Conservation (phyloP, 2,329 filamentous ascomycete species). For the Epichloe coenophiala region DNA sequence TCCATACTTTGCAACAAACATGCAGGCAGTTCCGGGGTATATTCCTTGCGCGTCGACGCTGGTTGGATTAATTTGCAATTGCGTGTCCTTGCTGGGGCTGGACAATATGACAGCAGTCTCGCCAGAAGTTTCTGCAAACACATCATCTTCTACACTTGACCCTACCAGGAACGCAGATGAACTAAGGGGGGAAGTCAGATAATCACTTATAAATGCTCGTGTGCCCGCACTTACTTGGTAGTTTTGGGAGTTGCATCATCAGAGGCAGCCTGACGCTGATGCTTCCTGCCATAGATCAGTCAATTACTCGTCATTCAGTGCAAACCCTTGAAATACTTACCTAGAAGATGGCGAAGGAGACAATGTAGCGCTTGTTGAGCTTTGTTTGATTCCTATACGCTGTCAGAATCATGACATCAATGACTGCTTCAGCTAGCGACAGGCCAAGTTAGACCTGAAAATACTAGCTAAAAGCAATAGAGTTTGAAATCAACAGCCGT, state of each 20-base stretch:
- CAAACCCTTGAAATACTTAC: background rate
- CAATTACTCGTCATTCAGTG: background rate
- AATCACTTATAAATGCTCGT: background rate
- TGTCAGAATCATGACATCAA: background rate
- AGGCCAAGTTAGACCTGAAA: too few species aligned
- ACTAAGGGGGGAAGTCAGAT: background rate
- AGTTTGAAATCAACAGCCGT: background rate
- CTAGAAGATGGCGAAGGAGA: constrained; percentile 1
- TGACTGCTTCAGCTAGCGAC: background rate
- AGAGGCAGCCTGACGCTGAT: constrained; percentile 4
- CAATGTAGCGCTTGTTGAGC: background rate
- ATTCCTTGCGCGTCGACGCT: constrained; percentile 35
- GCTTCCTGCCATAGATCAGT: constrained; percentile 1
- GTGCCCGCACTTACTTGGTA: constrained; percentile 2
- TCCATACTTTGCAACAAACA: constrained; percentile 54
- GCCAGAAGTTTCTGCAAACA: constrained; percentile 6
- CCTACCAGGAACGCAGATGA: constrained; percentile 7
- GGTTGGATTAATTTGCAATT: constrained; percentile 2
- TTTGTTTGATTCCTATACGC: background rate
- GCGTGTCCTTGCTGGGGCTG: background rate
- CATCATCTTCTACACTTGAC: constrained; percentile 9
- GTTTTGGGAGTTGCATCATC: constrained; percentile 4
- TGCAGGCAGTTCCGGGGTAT: constrained; percentile 39
- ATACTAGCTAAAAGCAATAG: background rate
- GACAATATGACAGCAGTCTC: background rate